Base-by-base conservation (phyloP, 2,329 filamentous ascomycete genomes). In the Calonectria honghensis region DNA sequence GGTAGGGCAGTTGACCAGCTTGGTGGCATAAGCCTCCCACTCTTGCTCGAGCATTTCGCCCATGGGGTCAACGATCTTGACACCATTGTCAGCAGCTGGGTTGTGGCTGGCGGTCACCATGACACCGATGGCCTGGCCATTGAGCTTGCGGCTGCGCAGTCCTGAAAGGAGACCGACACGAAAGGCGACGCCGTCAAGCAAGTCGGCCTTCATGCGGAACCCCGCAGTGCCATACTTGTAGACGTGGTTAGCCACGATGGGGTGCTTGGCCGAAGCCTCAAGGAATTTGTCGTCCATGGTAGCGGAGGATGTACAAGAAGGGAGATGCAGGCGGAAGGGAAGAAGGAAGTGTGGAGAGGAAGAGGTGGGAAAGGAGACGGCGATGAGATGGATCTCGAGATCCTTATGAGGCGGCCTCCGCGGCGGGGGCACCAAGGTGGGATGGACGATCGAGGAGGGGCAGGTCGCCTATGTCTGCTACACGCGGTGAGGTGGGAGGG, bases 61-160 rank as follows among this genome's bases (percentile, higher is more conserved):
- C 93, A 98, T 94, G 16, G 97, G 97, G 85, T 99, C 97, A 77
- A 99, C 95, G 79, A 99, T 92, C 90, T 98, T 98, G 85, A 98
- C 94, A 67, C 96, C 96, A 85, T 98, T 98, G 86, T 98, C 96
- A 80, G 92, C 90, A 41, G 96, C 94, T 24, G 95, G 95, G 86
- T 98, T 98, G 89, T 98, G 96, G 82, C 95, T 97, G 76, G 96
- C 96, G 52, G 96, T 98, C 85, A 98, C 94, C 96, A 98, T 98
- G 79, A 99, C 94, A 82, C 97, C 97, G 82, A 99, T 98, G 81
- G 95, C 94, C 88, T 97, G 95, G 78, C 96, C 94, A 84, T 94
- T 93, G 80, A 97, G 92, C 87, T 97, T 97, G 84, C 95, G 94
- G 78, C 96, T 98, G 77, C 97, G 94, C 67, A 98, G 91, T 72